phyloP scores from a whole-genome alignment of 805 yeast genomes.

The Barnettozyma siamensis region DNA sequence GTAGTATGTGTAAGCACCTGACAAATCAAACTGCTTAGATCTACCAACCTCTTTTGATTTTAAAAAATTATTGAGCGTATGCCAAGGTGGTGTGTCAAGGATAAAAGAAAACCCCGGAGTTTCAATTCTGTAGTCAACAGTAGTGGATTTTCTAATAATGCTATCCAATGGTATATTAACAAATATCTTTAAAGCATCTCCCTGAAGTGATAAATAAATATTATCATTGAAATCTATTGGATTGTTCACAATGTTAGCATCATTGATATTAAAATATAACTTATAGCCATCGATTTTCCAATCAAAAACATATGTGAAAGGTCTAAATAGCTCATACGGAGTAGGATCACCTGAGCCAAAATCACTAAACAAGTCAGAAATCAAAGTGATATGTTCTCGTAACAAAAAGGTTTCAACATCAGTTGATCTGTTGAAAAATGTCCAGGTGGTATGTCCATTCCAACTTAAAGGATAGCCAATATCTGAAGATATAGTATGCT shows the following conservation, averaged over 20 bases:
- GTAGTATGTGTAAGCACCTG: constrained; percentile 62
- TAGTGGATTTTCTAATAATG: constrained; percentile 45
- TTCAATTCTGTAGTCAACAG: constrained; percentile 41
- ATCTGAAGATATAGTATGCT: constrained; percentile 48
- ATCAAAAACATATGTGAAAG: constrained; percentile 53
- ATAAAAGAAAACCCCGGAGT: constrained; percentile 60
- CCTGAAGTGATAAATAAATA: constrained; percentile 67
- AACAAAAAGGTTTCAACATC: constrained; percentile 58
- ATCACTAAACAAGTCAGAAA: constrained; percentile 70
- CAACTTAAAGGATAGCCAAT: constrained; percentile 72
- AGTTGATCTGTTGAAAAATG: constrained; percentile 44
- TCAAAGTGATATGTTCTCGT: constrained; percentile 73
- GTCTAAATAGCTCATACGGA: constrained; percentile 73
- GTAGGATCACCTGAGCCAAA: constrained; percentile 67
- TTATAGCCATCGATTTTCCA: constrained; percentile 58
- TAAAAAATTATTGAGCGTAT: constrained; percentile 71
- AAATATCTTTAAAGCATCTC: constrained; percentile 44
- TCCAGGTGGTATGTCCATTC: constrained; percentile 77
- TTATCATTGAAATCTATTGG: constrained; percentile 83
- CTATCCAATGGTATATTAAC: constrained; percentile 55
- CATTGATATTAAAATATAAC: constrained; percentile 75
- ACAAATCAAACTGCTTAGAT: constrained; percentile 52
- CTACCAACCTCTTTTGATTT: constrained; percentile 59
- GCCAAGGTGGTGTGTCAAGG: constrained; percentile 87
- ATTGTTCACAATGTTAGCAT: constrained; percentile 80